Evolutionary conservation across 805 yeast genomes (phyloP).

Genomic region (Lipomyces spencermartinsiae): DNA sequence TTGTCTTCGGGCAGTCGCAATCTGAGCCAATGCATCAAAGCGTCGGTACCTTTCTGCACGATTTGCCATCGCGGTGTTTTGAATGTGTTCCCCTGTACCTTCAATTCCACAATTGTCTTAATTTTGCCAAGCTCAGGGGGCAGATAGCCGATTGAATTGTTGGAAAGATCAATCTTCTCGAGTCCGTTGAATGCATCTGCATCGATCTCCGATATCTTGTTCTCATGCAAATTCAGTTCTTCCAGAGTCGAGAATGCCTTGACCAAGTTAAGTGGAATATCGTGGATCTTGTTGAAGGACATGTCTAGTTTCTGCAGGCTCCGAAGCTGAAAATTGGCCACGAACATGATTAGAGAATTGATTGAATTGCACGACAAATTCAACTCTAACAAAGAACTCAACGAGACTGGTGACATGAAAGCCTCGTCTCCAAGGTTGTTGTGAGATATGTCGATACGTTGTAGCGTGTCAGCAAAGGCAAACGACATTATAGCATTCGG

Average conservation of each 20-base stretch:
- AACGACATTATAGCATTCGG: conserved; percentile 25
- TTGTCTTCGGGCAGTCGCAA: conserved; percentile 30
- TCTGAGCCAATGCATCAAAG: conserved; percentile 35
- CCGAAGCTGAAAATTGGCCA: conserved; percentile 27
- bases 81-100: conserved; percentile 35
- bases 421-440: conserved; percentile 29
- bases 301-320: conserved; percentile 22
- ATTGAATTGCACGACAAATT: conserved; percentile 31
- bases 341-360: conserved; percentile 15
- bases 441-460: conserved; percentile 28
- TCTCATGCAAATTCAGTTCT: conserved; percentile 35
- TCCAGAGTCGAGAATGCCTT: conserved; percentile 30
- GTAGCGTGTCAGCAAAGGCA: conserved; percentile 31
- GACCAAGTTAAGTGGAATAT: conserved; percentile 28
- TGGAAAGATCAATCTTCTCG: conserved; percentile 33
- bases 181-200: conserved; percentile 31
- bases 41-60: conserved; percentile 37
- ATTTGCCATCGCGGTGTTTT: conserved; percentile 34
- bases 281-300: conserved; percentile 32
- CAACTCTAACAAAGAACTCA: conserved; percentile 17
- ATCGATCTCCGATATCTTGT: conserved; percentile 25
- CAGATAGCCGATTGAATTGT: conserved; percentile 31
- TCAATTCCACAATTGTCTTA: conserved; percentile 30
- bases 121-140: conserved; percentile 34
- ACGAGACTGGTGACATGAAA: conserved; percentile 21